These are phyloP conservation scores for Penicillium ochrochloron DNA, from an alignment of 495 filamentous ascomycete genomes.

Conservation along the genomic window DNA sequence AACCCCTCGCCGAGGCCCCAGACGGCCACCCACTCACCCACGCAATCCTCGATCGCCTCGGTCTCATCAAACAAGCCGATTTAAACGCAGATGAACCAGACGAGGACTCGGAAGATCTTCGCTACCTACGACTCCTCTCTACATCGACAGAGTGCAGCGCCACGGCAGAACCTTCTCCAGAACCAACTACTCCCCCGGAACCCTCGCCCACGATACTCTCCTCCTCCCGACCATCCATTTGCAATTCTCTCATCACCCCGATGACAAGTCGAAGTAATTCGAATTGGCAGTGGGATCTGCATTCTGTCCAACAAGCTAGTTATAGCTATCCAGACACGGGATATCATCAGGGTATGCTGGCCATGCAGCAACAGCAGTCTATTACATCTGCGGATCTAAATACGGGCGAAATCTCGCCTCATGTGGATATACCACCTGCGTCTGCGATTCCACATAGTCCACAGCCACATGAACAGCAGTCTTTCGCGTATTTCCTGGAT, in stretches of 20 bases:
- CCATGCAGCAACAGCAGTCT: slow-evolving; percentile 26
- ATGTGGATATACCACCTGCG: slow-evolving; percentile 21
- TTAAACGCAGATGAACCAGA: slow-evolving; percentile 45
- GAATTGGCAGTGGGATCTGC: slow-evolving; percentile 45
- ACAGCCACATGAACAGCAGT: slow-evolving; percentile 16
- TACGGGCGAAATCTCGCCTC: slow-evolving; percentile 28
- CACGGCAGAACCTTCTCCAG: slow-evolving; percentile 48
- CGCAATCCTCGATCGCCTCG: slow-evolving; percentile 51
- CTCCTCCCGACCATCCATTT: slow-evolving; percentile 18
- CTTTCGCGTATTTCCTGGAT: slow-evolving; percentile 29
- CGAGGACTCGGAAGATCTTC: slow-evolving; percentile 46
- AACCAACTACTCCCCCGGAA: slow-evolving; percentile 46
- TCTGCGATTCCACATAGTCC: slow-evolving; percentile 16
- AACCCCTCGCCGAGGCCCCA: slow-evolving; percentile 45
- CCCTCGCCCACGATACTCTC: slow-evolving; percentile 31
- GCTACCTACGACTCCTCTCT: slow-evolving; percentile 44
- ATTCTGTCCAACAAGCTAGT: slow-evolving; percentile 29
- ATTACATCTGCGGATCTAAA: slow-evolving; percentile 25
- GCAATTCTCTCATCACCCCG: slow-evolving; percentile 28
- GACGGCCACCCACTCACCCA: slow-evolving; percentile 52
- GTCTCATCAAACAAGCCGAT: slow-evolving; percentile 55
- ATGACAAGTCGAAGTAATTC: slow-evolving; percentile 26
- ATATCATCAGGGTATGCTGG: slow-evolving; percentile 34
- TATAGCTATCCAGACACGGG: slow-evolving; percentile 31
- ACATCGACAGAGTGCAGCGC: slow-evolving; percentile 48